These are phyloP conservation scores for Aspergillus indologenus DNA, from an alignment of 495 filamentous ascomycete genomes.

Conservation along the genomic window DNA sequence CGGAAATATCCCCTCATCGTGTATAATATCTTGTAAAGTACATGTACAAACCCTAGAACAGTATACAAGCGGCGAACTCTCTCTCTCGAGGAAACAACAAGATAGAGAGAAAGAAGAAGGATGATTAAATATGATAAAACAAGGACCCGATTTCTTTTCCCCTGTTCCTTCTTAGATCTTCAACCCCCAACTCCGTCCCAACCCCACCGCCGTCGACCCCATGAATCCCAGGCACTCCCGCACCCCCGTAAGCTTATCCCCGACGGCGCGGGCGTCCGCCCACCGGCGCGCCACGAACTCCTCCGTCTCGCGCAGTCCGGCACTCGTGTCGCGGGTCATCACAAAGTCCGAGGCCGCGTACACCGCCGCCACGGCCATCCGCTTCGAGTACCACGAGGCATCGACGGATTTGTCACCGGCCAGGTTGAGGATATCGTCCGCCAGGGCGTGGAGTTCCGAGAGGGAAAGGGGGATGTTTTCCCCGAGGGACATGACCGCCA, in stretches of 20 bases:
- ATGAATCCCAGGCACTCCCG: slow-evolving; percentile 77
- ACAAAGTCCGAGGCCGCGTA: slow-evolving; percentile 86
- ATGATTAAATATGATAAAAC: no score
- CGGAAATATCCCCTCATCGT: background rate
- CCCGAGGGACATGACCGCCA: slow-evolving; percentile 83
- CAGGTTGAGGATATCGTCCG: slow-evolving; percentile 84
- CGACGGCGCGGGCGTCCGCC: slow-evolving; percentile 60
- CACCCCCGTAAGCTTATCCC: slow-evolving; percentile 55
- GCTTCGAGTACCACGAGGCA: slow-evolving; percentile 86
- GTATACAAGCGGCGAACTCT: background rate
- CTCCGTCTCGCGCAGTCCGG: slow-evolving; percentile 67
- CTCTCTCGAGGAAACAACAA: no score
- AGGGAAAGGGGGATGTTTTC: slow-evolving; percentile 72
- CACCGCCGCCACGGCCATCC: slow-evolving; percentile 69
- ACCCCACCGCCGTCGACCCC: slow-evolving; percentile 48
- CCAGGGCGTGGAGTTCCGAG: slow-evolving; percentile 71
- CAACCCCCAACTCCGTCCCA: slow-evolving; percentile 47
- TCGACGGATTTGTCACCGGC: slow-evolving; percentile 81
- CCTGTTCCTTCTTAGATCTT: slow-evolving; percentile 43
- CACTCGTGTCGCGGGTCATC: slow-evolving; percentile 81
- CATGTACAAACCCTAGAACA: background rate
- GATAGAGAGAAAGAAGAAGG: no score
- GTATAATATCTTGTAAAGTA: background rate
- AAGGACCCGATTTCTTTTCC: no score
- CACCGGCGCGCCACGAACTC: slow-evolving; percentile 75